Conservation (phyloP, 2,329 filamentous ascomycete genomes). For the Colletotrichum neosansevieriae region DNA sequence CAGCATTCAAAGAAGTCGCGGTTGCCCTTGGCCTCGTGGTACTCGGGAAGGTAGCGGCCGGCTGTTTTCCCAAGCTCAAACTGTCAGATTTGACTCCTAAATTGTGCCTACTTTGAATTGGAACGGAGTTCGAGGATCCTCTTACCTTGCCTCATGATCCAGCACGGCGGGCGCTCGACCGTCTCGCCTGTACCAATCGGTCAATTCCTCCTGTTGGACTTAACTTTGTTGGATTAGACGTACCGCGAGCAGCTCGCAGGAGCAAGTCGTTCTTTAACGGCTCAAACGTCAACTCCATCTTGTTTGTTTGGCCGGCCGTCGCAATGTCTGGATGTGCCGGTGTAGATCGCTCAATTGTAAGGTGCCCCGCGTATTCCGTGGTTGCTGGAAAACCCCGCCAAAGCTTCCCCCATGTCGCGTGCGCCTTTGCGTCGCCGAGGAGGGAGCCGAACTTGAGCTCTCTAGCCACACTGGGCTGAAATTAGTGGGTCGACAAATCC, state of each 20-base stretch:
- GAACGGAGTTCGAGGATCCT: constrained; percentile 32
- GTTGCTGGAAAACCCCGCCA: constrained; percentile 38
- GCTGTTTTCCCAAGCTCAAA: constrained; percentile 62
- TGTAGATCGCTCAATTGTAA: constrained; percentile 22
- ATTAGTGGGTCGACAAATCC: constrained; percentile 18
- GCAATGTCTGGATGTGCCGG: constrained; percentile 29
- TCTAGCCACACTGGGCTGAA: constrained; percentile 30
- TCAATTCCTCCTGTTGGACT: constrained; percentile 29
- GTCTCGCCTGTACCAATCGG: constrained; percentile 74
- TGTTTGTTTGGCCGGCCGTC: constrained; percentile 44
- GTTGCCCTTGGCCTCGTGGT: constrained; percentile 91
- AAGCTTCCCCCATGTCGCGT: constrained; percentile 19
- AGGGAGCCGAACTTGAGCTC: constrained; percentile 8
- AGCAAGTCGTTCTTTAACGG: constrained; percentile 94
- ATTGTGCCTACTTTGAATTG: neutral
- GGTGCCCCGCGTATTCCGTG: constrained; percentile 24
- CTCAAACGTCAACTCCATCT: constrained; percentile 79
- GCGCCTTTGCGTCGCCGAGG: constrained; percentile 14
- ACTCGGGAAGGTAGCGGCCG: constrained; percentile 96
- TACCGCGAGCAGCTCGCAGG: constrained; percentile 90
- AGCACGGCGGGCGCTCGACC: constrained; percentile 93
- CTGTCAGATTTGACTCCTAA: too few species aligned
- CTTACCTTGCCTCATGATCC: constrained; percentile 98
- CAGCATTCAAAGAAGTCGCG: constrained; percentile 99
- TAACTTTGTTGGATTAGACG: constrained; percentile 43